These are phyloP conservation scores for Amborella trichopoda DNA, from an alignment of 164 flowering plant species.

Conservation along the genomic window DNA sequence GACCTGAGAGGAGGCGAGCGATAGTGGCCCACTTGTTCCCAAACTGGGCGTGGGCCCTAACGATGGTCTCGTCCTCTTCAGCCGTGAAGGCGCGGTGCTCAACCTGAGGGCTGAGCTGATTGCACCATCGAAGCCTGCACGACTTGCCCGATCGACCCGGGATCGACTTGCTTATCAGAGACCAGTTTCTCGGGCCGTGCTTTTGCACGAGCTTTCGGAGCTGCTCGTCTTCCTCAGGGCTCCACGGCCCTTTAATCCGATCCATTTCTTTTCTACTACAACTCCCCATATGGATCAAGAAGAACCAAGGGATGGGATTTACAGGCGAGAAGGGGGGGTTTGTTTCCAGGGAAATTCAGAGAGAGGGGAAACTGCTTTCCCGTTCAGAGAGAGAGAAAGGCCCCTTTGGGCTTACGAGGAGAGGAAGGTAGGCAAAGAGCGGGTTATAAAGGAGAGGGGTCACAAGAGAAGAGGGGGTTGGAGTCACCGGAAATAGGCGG, in stretches of 20 bases:
- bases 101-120: conserved; percentile 84
- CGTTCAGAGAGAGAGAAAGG: background rate
- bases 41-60: conserved; percentile 58
- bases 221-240: conserved; percentile 75
- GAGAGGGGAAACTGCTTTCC: background rate
- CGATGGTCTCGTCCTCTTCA: conserved; percentile 68
- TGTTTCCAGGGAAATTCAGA: too few species aligned
- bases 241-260: conserved; percentile 95
- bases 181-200: conserved; percentile 88
- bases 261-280: conserved; percentile 31
- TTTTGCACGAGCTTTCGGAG: conserved; percentile 45
- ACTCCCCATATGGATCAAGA: background rate
- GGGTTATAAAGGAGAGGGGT: background rate
- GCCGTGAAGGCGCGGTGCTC: conserved; percentile 63
- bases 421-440: background rate
- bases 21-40: conserved; percentile 96
- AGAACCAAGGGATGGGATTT: background rate
- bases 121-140: conserved; percentile 87
- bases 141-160: conserved; percentile 92
- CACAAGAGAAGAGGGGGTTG: background rate
- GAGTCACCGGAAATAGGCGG: conserved; percentile 1
- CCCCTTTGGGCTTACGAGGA: background rate
- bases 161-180: conserved; percentile 67
- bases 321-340: background rate
- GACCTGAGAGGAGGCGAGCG: conserved; percentile 60